Base-by-base conservation (phyloP, 2,329 filamentous ascomycete species). In the Plenodomus lindquistii region DNA sequence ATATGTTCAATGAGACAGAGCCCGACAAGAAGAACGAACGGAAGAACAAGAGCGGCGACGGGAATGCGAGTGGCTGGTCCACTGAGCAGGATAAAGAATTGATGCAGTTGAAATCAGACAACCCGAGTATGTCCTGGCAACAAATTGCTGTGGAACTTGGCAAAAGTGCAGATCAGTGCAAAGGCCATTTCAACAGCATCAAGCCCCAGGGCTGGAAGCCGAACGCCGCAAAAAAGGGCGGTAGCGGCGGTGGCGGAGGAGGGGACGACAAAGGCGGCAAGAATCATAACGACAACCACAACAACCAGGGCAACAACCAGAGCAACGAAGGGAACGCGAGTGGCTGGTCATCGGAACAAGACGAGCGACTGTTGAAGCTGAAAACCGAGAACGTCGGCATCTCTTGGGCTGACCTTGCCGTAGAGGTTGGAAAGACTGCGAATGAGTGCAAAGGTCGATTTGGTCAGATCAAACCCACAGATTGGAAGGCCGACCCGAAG, bases 341-440 rank as follows among this genome's bases (percentile, higher is more conserved):
- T 20, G 45, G 31, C 18, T 76, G 66, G 55, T 75, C 72, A 0
- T 40, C 63, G 1, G 72, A 73, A 34, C 67, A 79, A 42, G 76
- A 79, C 39, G 63, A 66, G 2, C 71, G 66, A 50, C 47, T 79
- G 2, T 52, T 74, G 16, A 57, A 65, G 6, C 44, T 75, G 57
- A 75, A 74, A 50, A 57, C 39, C 2, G 61, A 60, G 2, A 58
- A 60, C 22, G 63, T 51, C 2, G 46, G 40, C 8, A 19, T 11
- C 1, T 3, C 53, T 1, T 76, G 70, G 73, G 56, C 50, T 2
- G 37, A 63, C 0, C 73, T 76, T 31, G 64, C 50, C 0, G 24
- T 53, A 5, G 62, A 61, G 11, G 17, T 75, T 2, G 63, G 59
- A 3, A 73, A 72, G 37, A 24, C 44, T 1, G 13, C 27, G 2